Percentiles rank a stretch among this genome's conserved stretches.
phyloP scores from a whole-genome alignment of 345 rosid species.

The Moricandia moricandioides region DNA sequence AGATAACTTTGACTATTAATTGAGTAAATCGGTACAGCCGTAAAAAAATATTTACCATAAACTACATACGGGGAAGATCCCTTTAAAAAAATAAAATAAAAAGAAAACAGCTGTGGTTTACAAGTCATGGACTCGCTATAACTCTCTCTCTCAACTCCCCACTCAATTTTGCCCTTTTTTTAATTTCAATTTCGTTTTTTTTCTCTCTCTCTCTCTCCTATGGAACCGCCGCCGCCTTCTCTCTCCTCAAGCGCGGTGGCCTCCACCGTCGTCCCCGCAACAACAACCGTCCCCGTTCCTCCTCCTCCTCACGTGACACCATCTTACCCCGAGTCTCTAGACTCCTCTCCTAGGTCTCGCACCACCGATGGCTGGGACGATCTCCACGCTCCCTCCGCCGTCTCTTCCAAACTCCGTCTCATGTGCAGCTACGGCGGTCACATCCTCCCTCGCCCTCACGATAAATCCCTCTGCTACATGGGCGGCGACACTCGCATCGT shows the following conservation, averaged over 20 bases:
- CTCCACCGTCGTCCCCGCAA: constrained; percentile 28
- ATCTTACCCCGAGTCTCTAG: constrained; percentile 55
- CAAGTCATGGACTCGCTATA: constrained; percentile 33
- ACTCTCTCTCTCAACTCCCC: constrained; percentile 4
- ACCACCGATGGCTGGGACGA: constrained; percentile 72
- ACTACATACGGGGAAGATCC: background rate
- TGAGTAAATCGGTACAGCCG: background rate
- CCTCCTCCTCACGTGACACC: constrained; percentile 18
- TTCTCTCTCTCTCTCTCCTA: background rate
- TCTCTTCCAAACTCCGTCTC: constrained; percentile 69
- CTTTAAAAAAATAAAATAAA: background rate
- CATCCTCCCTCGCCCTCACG: constrained; percentile 88
- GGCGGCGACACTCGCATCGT: constrained; percentile 93
- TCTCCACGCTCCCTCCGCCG: constrained; percentile 38
- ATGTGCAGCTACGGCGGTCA: constrained; percentile 95
- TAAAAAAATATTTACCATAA: background rate
- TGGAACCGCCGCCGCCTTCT: constrained; percentile 39
- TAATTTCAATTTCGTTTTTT: background rate
- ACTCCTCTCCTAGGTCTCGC: constrained; percentile 86
- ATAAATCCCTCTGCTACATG: constrained; percentile 76
- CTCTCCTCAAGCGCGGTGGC: constrained; percentile 20
- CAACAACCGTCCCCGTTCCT: constrained; percentile 19
- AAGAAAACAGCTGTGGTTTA: constrained; percentile 32
- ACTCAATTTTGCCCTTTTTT: background rate
- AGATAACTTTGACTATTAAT: background rate